A percentile compares a stretch with the other conserved stretches of the same genome.
These are phyloP conservation scores for Euphrasia arctica DNA, from an alignment of 305 asterid species.

Conservation along the genomic window DNA sequence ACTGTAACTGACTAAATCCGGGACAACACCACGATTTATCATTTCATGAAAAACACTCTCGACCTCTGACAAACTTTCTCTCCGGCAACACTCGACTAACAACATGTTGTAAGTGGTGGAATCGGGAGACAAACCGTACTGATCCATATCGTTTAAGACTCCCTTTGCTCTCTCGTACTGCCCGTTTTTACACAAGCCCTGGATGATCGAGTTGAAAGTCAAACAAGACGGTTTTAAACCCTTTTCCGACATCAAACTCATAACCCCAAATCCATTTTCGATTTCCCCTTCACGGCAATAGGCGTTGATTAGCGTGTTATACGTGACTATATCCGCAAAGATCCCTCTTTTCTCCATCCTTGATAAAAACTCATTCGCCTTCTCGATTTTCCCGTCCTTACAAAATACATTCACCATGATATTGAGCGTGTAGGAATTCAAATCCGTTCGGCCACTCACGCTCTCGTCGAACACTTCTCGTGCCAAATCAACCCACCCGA, in stretches of 20 bases:
- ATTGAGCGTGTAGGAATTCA: slow-evolving; percentile 70
- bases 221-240: slow-evolving; percentile 56
- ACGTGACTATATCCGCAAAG: slow-evolving; percentile 61
- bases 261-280: slow-evolving; percentile 42
- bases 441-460: slow-evolving; percentile 35
- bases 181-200: slow-evolving; percentile 64
- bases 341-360: slow-evolving; percentile 60
- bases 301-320: slow-evolving; percentile 63
- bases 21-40: slow-evolving; percentile 35
- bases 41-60: slow-evolving; percentile 47
- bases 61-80: slow-evolving; percentile 43
- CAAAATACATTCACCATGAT: slow-evolving; percentile 71
- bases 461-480: slow-evolving; percentile 51
- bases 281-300: slow-evolving; percentile 49
- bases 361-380: slow-evolving; percentile 32
- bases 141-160: slow-evolving; percentile 45
- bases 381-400: slow-evolving; percentile 52
- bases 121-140: slow-evolving; percentile 49
- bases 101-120: slow-evolving; percentile 55
- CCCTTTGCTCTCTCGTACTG: slow-evolving; percentile 46
- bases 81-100: slow-evolving; percentile 58
- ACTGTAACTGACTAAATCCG: slow-evolving; percentile 67
- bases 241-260: slow-evolving; percentile 44
- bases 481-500: slow-evolving; percentile 75
- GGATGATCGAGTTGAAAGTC: slow-evolving; percentile 59